phyloP scores from a whole-genome alignment of 805 yeast species.

The Yamadazyma phyllophila region DNA sequence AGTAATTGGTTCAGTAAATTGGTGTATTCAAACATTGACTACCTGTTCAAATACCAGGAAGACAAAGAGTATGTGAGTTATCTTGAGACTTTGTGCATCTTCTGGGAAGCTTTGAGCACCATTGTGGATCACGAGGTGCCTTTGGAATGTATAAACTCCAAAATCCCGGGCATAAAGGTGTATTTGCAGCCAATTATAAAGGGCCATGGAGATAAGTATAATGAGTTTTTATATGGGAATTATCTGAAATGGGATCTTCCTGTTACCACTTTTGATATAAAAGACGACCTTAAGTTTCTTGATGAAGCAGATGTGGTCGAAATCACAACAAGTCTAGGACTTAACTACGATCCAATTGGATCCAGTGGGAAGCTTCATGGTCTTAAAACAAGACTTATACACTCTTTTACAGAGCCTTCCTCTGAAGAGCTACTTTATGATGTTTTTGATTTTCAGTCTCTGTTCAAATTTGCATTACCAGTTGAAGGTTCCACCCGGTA shows the following conservation, averaged over 20 bases:
- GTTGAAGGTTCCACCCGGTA: neutral
- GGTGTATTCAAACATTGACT: constrained; percentile 2
- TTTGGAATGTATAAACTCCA: constrained; percentile 3
- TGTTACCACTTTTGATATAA: constrained; percentile 1
- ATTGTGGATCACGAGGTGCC: neutral
- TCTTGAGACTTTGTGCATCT: neutral
- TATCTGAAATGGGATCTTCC: constrained; percentile 1
- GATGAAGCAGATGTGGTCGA: neutral
- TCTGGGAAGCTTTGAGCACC: neutral
- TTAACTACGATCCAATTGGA: neutral
- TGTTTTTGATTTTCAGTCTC: constrained; percentile 5
- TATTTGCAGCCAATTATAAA: constrained; percentile 5
- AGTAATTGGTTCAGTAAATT: constrained; percentile 9
- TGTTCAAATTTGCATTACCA: constrained; percentile 7
- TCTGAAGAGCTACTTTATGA: constrained; percentile 6
- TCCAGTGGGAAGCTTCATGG: neutral
- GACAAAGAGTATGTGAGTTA: constrained; percentile 1
- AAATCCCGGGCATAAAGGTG: constrained; percentile 2
- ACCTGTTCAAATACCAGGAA: constrained; percentile 6
- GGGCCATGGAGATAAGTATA: neutral
- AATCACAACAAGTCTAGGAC: neutral
- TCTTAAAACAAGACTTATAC: constrained; percentile 1
- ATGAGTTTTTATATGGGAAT: neutral
- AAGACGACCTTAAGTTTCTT: constrained; percentile 1
- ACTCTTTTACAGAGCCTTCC: neutral